Evolutionary conservation across 2,329 filamentous ascomycete genomes (phyloP).

Genomic region (Zalaria obscura): DNA sequence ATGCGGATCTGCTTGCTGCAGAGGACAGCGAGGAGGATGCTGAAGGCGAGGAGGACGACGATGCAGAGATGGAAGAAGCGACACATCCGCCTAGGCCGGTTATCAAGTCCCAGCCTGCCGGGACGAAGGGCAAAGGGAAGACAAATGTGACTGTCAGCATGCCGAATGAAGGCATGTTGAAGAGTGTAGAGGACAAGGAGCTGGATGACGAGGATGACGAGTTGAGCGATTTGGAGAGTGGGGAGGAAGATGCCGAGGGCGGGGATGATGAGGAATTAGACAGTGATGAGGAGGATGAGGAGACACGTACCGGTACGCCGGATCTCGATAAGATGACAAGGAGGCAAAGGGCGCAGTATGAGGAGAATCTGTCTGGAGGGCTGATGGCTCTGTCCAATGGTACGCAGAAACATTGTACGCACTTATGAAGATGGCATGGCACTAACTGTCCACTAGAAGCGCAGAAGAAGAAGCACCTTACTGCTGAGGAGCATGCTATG

Average conservation of each 20-base stretch:
- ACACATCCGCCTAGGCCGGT: constrained; percentile 19
- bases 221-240: constrained; percentile 7
- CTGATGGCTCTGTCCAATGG: constrained; percentile 40
- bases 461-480: constrained; percentile 60
- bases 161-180: constrained; percentile 16
- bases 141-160: constrained; percentile 16
- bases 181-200: constrained; percentile 32
- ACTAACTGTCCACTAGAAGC: constrained; percentile 29
- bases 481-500: constrained; percentile 60
- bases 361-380: constrained; percentile 17
- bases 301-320: constrained; percentile 36
- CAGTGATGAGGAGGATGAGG: constrained; percentile 24
- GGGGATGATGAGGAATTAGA: constrained; percentile 26
- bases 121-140: constrained; percentile 10
- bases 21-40: constrained; percentile 20
- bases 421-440: too few relatives aligned
- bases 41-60: constrained; percentile 19
- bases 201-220: constrained; percentile 23
- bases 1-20: constrained; percentile 26
- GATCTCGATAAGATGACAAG: constrained; percentile 55
- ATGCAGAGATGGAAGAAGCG: constrained; percentile 6
- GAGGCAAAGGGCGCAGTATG: constrained; percentile 47
- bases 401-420: too few relatives aligned
- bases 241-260: constrained; percentile 18
- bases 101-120: constrained; percentile 10